These are phyloP conservation scores for Exophiala alcalophila DNA, from an alignment of 2,329 filamentous ascomycete species.

Conservation along the genomic window DNA sequence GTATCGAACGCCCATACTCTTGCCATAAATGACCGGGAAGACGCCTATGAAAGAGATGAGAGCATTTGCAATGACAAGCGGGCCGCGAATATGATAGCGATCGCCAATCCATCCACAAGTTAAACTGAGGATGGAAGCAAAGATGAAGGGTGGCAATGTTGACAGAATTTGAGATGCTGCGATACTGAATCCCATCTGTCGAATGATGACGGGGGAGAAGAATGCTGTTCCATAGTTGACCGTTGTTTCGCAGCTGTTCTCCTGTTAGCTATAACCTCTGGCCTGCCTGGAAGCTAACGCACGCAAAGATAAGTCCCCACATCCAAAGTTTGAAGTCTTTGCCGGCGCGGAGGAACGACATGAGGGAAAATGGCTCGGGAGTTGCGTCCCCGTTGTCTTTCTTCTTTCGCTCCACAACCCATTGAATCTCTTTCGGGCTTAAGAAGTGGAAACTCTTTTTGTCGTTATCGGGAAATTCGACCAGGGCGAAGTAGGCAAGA, in stretches of 20 bases:
- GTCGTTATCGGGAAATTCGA: slow-evolving; percentile 38
- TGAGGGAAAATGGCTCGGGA: slow-evolving; percentile 46
- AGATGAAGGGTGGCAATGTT: slow-evolving; percentile 65
- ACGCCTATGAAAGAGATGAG: slow-evolving; percentile 43
- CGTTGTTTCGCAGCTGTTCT: too few species aligned
- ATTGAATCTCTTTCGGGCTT: slow-evolving; percentile 27
- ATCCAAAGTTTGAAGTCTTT: too few species aligned
- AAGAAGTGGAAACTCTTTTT: slow-evolving; percentile 35
- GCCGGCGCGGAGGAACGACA: slow-evolving; percentile 5
- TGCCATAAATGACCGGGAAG: slow-evolving; percentile 50
- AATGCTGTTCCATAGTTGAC: not conserved
- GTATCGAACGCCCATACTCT: not conserved
- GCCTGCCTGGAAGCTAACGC: too few species aligned
- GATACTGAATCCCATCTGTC: slow-evolving; percentile 60
- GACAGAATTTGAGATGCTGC: slow-evolving; percentile 66
- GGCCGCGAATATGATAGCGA: slow-evolving; percentile 51
- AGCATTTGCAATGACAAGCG: slow-evolving; percentile 60
- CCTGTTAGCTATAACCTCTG: too few species aligned
- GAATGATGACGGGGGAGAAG: slow-evolving; percentile 73
- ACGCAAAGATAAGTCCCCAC: too few species aligned
- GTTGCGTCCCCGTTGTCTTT: slow-evolving; percentile 53
- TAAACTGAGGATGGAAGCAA: slow-evolving; percentile 38
- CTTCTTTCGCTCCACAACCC: slow-evolving; percentile 46
- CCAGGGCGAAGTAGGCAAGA: slow-evolving; percentile 35
- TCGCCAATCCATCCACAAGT: slow-evolving; percentile 60